phyloP scores from a whole-genome alignment of 1,139 yeast genomes.

The Pichia sp. region DNA sequence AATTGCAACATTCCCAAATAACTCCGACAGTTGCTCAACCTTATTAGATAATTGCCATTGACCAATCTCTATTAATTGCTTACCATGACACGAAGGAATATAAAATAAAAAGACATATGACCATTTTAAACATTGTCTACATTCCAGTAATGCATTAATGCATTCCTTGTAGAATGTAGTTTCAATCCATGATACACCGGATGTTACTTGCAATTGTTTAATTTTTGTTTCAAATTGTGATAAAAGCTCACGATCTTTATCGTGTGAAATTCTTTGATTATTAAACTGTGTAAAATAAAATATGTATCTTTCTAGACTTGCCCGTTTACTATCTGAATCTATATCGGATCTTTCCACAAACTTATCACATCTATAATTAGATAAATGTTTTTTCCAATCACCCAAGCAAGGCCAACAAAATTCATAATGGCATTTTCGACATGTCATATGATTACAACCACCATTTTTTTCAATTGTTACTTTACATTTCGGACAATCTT shows the following conservation, averaged over 20 bases:
- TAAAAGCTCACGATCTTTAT: slow-evolving; percentile 62
- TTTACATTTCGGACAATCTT: slow-evolving; percentile 67
- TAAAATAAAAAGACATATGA: slow-evolving; percentile 79
- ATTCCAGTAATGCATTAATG: slow-evolving; percentile 54
- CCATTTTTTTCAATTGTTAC: slow-evolving; percentile 65
- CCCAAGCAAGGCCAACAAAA: slow-evolving; percentile 94
- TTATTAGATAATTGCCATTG: slow-evolving; percentile 67
- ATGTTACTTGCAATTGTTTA: slow-evolving; percentile 54
- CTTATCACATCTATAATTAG: slow-evolving; percentile 62
- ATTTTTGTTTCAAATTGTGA: slow-evolving; percentile 59
- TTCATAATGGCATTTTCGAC: slow-evolving; percentile 68
- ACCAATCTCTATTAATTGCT: slow-evolving; percentile 64
- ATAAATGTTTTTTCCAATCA: slow-evolving; percentile 70
- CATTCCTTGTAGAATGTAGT: slow-evolving; percentile 78
- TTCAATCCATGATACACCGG: slow-evolving; percentile 80
- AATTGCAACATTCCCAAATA: slow-evolving; percentile 51
- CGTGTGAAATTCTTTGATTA: slow-evolving; percentile 72
- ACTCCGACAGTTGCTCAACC: slow-evolving; percentile 72
- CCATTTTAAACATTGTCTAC: slow-evolving; percentile 83
- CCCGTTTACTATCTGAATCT: slow-evolving; percentile 13
- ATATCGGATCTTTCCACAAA: slow-evolving; percentile 35
- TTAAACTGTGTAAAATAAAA: slow-evolving; percentile 73
- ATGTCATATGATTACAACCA: slow-evolving; percentile 94
- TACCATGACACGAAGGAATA: slow-evolving; percentile 41
- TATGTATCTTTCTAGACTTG: slow-evolving; percentile 53